Evolutionary conservation across 371 early-diverging fungal species (phyloP), one percentile per base, ranked within the genome.

Genomic region (Circinella umbellata): DNA sequence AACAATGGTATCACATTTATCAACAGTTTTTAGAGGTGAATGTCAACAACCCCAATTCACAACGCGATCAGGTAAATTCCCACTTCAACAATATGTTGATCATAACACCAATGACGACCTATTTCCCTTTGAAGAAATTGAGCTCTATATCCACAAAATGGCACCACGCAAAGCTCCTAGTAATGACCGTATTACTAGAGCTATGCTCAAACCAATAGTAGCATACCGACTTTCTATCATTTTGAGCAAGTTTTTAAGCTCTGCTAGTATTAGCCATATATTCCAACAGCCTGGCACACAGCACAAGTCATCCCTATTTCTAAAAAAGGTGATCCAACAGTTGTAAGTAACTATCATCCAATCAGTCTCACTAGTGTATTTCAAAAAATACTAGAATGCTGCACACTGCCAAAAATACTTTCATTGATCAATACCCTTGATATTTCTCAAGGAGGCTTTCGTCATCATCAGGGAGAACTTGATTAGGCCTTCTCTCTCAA

Each of bases 391-490:
- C 47, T 77, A 4, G 70, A 77, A 69, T 13, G 55, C 0, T 70
- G 68, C 63, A 35, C 70, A 4, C 17, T 65, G 10, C 64, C 68
- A 0, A 3, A 53, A 0, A 72, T 72, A 11, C 53, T 36, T 15
- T 9, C 39, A 62, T 42, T 14, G 36, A 67, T 34, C 0, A 72
- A 66, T n/a, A n/a, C n/a, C n/a, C n/a, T n/a, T n/a, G n/a, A n/a
- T n/a, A n/a, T n/a, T n/a, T n/a, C n/a, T n/a, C 78, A 78, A 63
- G 75, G 73, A n/a, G 69, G 72, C 0, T 78, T 78, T 55, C 67
- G 71, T 3, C 67, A 55, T 1, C 3, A 39, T 1, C 66, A 74
- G 17, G 59, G 76, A 17, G 51, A 73, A 4, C 55, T 79, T 1
- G 76, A 75, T 36, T 72, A 75, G 60, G 76, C 70, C 0, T 67